phyloP scores from a whole-genome alignment of 257 asterid species.

The Salvia hispanica region DNA sequence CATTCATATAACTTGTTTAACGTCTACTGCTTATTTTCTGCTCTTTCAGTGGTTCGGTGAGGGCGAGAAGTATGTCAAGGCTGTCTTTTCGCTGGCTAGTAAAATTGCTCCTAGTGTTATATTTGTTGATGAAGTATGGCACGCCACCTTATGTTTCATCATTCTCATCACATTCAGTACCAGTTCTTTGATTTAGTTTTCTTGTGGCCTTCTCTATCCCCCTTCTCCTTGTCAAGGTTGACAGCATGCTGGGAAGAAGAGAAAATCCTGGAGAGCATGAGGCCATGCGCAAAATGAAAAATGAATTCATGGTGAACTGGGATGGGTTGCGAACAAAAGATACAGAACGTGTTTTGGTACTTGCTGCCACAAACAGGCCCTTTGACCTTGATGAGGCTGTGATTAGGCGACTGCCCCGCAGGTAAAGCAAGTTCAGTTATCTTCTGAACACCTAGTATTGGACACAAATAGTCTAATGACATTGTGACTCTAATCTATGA shows the following conservation, averaged over 20 bases:
- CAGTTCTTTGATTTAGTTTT: not conserved
- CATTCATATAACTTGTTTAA: conserved; percentile 27
- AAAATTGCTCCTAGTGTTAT: conserved; percentile 90
- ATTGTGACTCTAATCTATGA: not conserved
- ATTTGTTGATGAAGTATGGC: conserved; percentile 88
- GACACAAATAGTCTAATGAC: not conserved
- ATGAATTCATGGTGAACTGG: conserved; percentile 98
- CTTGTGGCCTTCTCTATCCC: not conserved
- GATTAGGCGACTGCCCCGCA: conserved; percentile 84
- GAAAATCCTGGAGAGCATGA: conserved; percentile 94
- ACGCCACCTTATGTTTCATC: conserved; percentile 16
- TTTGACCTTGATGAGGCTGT: conserved; percentile 97
- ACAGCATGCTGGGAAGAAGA: conserved; percentile 94
- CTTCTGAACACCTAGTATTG: conserved; percentile 9
- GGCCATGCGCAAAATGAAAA: conserved; percentile 98
- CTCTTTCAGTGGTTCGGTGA: conserved; percentile 85
- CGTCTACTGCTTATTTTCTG: conserved; percentile 12
- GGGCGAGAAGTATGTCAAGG: conserved; percentile 90
- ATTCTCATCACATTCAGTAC: not conserved
- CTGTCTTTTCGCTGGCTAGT: conserved; percentile 88
- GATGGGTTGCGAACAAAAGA: conserved; percentile 95
- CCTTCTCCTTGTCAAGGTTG: conserved; percentile 57
- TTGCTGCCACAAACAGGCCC: conserved; percentile 98
- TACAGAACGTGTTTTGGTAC: conserved; percentile 84
- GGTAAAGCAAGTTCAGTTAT: conserved; percentile 44